Percentiles rank a stretch among this genome's conserved stretches.
Evolutionary conservation across 306 rosid genomes (phyloP).

Genomic region (Sindora glabra): DNA sequence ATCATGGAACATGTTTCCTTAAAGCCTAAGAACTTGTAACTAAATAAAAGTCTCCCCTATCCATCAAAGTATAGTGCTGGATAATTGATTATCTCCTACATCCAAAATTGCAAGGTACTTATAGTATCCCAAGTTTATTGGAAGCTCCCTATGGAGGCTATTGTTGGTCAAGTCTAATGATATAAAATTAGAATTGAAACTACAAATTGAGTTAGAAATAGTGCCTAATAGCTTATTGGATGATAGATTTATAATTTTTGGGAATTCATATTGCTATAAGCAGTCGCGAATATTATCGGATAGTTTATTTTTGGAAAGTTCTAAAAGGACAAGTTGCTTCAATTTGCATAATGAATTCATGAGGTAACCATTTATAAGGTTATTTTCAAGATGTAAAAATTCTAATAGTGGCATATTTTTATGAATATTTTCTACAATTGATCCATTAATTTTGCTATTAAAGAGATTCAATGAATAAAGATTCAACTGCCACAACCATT

Average conservation of each 20-base stretch:
- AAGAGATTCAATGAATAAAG: not conserved
- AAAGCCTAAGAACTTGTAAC: not conserved
- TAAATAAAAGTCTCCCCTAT: not conserved
- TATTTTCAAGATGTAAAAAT: not conserved
- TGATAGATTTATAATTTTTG: not conserved
- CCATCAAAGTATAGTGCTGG: not conserved
- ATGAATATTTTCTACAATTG: not conserved
- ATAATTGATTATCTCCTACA: not conserved
- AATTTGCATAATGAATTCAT: not conserved
- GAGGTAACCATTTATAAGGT: conserved; percentile 5
- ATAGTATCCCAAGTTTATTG: not conserved
- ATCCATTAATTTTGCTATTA: not conserved
- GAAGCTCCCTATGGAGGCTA: not conserved
- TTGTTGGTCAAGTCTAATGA: not conserved
- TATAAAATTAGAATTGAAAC: too few species aligned
- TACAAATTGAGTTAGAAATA: not conserved
- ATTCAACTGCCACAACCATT: not conserved
- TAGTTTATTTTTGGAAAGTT: not conserved
- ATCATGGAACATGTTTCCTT: not conserved
- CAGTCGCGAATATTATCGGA: not conserved
- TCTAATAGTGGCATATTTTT: not conserved
- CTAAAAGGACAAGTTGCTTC: not conserved
- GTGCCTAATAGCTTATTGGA: not conserved
- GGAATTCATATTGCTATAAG: too few species aligned
- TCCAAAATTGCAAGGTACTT: not conserved